Percentiles rank a stretch among this genome's conserved stretches.
Evolutionary conservation across 352 stramenopile species (phyloP).

Genomic region (Halophytophthora polymorphica): DNA sequence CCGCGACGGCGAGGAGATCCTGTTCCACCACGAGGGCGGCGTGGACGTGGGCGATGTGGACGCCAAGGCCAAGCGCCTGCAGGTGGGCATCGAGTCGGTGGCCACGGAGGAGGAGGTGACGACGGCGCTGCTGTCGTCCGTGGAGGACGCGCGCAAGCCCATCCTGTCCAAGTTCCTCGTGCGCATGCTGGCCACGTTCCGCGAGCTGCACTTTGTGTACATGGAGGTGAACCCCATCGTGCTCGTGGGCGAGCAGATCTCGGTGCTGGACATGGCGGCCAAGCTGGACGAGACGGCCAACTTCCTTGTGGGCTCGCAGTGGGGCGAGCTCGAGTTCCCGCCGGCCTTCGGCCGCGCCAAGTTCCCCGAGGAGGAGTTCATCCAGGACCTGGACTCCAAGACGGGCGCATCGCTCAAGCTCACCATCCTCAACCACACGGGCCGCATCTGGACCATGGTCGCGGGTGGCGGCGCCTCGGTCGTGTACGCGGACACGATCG

Average conservation of each 20-base stretch:
- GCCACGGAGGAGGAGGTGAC: constrained; percentile 76
- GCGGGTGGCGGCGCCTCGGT: constrained; percentile 94
- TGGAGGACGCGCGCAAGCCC: constrained; percentile 73
- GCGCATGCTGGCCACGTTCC: constrained; percentile 90
- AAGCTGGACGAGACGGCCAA: constrained; percentile 97
- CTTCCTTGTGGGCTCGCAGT: constrained; percentile 92
- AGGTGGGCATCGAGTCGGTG: constrained; percentile 77
- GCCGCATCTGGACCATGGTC: constrained; percentile 97
- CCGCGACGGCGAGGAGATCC: constrained; percentile 93
- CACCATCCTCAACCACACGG: constrained; percentile 95
- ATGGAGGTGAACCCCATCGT: constrained; percentile 99
- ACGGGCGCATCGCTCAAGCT: constrained; percentile 96
- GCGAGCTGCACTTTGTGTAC: constrained; percentile 96
- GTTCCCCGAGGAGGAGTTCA: constrained; percentile 96
- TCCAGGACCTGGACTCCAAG: constrained; percentile 93
- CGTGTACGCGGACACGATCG: constrained; percentile 97
- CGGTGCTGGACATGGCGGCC: constrained; percentile 94
- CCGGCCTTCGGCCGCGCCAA: constrained; percentile 94
- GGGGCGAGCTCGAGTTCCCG: constrained; percentile 94
- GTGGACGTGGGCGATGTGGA: constrained; percentile 96
- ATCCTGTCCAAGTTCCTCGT: constrained; percentile 90
- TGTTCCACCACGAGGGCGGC: constrained; percentile 95
- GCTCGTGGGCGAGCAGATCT: constrained; percentile 89
- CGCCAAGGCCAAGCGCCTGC: constrained; percentile 88
- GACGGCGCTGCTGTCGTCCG: constrained; percentile 66